Evolutionary conservation across 1,284 basidiomycete species (phyloP), one percentile per base, ranked within the genome.

Genomic region (Inonotus hispidus): DNA sequence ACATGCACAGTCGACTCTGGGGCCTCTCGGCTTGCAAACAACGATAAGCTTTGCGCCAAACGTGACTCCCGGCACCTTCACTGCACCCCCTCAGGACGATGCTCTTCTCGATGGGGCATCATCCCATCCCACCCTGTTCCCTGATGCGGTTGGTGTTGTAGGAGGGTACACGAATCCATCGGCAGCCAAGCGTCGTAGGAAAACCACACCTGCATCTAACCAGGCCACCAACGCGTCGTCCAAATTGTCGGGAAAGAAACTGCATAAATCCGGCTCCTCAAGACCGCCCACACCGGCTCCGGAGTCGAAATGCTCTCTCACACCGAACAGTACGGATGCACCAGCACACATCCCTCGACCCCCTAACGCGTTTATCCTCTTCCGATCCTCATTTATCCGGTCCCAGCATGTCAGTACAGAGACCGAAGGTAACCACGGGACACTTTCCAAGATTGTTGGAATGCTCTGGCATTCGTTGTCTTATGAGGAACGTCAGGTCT

Each of bases 331-430:
- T 25, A 38, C 60, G 16, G 43, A 56, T 13, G 35, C 52, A 16
- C 58, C 62, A 8, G 58, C 50, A 32, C 90, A 93, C 69, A 88
- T 93, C 67, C 91, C 92, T 52, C 83, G 92, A 19, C 92, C 92
- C 0, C 86, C 90, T 1, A 94, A 95, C 71, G 92, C 92, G 35
- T 95, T 93, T 73, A 94, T 95, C 69, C 80, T 95, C 67, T 95
- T 93, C 75, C 85, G 92, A 55, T 90, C 90, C 0, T 81, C 82
- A 45, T 91, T 92, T 67, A 90, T 92, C 67, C 84, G 86, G 68
- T 81, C 80, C 49, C 85, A 87, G 62, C 80, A 89, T 59, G 87
- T 93, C 56, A 88, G 90, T 3, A 80, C 84, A 3, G 82, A 82
- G 45, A 84, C 92, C 41, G 88, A 92, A 74, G 85, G 87, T 54